Conservation (phyloP, 2,329 filamentous ascomycete genomes). For the Colletotrichum noveboracense region DNA sequence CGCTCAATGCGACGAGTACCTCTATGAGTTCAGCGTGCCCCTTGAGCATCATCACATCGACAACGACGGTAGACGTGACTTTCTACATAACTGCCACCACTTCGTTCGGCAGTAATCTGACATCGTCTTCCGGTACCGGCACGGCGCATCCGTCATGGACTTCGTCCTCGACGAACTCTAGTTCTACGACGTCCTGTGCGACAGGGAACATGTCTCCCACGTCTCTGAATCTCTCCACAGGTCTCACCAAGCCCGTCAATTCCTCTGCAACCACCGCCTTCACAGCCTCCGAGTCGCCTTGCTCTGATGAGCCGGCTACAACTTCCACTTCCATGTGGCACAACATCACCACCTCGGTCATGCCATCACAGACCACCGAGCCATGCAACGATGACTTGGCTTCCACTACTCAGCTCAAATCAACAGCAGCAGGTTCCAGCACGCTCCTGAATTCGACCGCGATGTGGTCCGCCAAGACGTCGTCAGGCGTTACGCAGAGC, state of each 20-base stretch:
- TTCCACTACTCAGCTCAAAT: background rate
- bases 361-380: background rate
- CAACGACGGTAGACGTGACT: conserved; percentile 36
- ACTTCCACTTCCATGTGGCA: background rate
- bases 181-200: background rate
- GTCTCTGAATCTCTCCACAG: background rate
- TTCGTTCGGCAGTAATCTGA: conserved; percentile 15
- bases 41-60: conserved; percentile 30
- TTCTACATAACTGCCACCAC: conserved; percentile 35
- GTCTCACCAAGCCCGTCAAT: background rate
- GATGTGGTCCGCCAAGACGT: background rate
- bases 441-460: background rate
- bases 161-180: background rate
- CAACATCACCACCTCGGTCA: background rate
- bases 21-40: background rate
- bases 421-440: background rate
- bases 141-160: background rate
- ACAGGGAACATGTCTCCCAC: background rate
- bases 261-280: background rate
- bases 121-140: background rate
- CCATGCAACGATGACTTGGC: conserved; percentile 4
- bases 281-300: background rate
- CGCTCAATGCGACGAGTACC: background rate
- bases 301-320: background rate
- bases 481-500: background rate